Percentiles rank a stretch among this genome's conserved stretches.
These are phyloP conservation scores for Claviceps fusiformis DNA, from an alignment of 2,329 filamentous ascomycete genomes.

Conservation along the genomic window DNA sequence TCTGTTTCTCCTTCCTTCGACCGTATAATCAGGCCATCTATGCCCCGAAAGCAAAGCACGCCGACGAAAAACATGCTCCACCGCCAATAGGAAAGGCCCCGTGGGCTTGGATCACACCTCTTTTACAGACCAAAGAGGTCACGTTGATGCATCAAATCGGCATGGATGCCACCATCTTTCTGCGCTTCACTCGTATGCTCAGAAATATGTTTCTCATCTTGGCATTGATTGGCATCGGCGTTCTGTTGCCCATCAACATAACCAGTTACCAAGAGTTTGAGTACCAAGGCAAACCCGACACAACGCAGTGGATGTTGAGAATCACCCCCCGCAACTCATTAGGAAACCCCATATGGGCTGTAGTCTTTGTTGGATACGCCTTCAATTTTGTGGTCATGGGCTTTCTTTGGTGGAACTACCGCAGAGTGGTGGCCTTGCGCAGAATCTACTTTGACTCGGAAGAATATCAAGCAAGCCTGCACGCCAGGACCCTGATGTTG, in stretches of 20 bases:
- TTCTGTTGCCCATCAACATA: conserved; percentile 74
- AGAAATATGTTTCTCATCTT: conserved; percentile 75
- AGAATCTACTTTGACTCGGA: conserved; percentile 70
- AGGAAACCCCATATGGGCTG: conserved; percentile 41
- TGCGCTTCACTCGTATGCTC: conserved; percentile 82
- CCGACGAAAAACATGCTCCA: conserved; percentile 78
- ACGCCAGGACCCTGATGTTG: conserved; percentile 60
- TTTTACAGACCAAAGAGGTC: conserved; percentile 65
- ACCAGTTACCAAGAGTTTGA: conserved; percentile 21
- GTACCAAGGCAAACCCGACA: conserved; percentile 8
- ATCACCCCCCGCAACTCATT: conserved; percentile 47
- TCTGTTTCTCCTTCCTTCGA: conserved; percentile 77
- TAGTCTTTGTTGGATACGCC: conserved; percentile 45
- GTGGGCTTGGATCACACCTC: conserved; percentile 72
- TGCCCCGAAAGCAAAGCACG: conserved; percentile 84
- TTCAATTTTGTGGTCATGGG: conserved; percentile 64
- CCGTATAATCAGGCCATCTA: conserved; percentile 90
- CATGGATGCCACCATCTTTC: conserved; percentile 80
- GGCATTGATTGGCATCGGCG: conserved; percentile 55
- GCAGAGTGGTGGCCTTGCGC: conserved; percentile 54
- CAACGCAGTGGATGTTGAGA: conserved; percentile 35
- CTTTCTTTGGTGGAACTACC: conserved; percentile 88
- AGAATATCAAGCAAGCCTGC: conserved; percentile 79
- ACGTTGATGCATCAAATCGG: conserved; percentile 71
- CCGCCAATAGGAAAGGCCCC: conserved; percentile 76